phyloP scores from a whole-genome alignment of 345 rosid genomes.

The Salix viminalis region DNA sequence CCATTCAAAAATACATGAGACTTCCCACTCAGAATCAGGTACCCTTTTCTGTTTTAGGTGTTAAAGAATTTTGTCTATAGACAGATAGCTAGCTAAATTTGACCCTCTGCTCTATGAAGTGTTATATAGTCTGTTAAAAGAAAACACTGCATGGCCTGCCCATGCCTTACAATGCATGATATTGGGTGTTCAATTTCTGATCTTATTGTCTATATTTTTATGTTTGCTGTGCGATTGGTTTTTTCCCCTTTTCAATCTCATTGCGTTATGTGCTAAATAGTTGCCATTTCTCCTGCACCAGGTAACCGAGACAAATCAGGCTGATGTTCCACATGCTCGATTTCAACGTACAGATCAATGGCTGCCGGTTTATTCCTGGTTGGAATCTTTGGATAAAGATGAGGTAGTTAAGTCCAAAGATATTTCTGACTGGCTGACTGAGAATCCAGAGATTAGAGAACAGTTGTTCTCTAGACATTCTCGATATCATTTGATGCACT shows the following conservation, averaged over 20 bases:
- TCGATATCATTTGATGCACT: slow-evolving; percentile 88
- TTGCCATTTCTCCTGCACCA: neutral
- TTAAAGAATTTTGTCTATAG: no score
- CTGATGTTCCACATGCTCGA: slow-evolving; percentile 58
- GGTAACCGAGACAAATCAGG: slow-evolving; percentile 32
- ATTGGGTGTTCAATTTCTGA: no score
- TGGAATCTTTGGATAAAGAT: slow-evolving; percentile 69
- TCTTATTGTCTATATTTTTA: neutral
- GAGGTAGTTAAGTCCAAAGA: slow-evolving; percentile 85
- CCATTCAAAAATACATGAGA: slow-evolving; percentile 72
- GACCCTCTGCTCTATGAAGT: neutral
- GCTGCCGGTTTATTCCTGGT: slow-evolving; percentile 85
- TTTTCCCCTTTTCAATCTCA: neutral
- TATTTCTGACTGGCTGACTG: slow-evolving; percentile 73
- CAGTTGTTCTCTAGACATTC: slow-evolving; percentile 75
- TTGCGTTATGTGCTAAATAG: neutral
- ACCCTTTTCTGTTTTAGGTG: neutral
- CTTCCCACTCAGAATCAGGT: slow-evolving; percentile 37
- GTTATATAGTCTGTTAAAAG: neutral
- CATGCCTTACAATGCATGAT: no score
- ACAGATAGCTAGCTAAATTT: no score
- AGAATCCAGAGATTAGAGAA: slow-evolving; percentile 60
- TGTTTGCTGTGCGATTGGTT: neutral
- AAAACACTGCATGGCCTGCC: no score
- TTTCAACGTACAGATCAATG: slow-evolving; percentile 90